Base-by-base conservation (phyloP, 306 rosid genomes). In the Inga oerstediana region DNA sequence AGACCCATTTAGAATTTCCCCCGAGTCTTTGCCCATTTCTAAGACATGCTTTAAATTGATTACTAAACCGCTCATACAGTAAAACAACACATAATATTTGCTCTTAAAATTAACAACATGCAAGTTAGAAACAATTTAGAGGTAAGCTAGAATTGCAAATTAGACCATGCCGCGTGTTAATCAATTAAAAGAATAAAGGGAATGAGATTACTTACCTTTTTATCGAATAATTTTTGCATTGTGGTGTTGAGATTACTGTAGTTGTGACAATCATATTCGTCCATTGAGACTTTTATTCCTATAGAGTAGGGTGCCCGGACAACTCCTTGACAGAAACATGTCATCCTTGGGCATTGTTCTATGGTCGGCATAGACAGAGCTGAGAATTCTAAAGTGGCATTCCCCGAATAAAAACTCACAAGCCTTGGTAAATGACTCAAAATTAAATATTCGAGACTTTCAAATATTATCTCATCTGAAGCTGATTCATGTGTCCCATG, bases 401-500 rank as follows among this genome's bases (percentile, higher is more conserved):
- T 64, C 20, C 70, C 70, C 14, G 39, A 27, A 6, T 64, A 64
- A 30, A 64, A 64, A 27, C 70, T 64, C 8, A 14, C 41, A 4
- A 62, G 17, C 7, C 68, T 62, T 3, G 68, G 17, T 27, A 62
- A 11, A 11, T 12, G 37, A 62, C 41, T 4, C 15, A 64, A 30
- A 15, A 0, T 1, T 11, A 27, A 6, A 3, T 2, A 15, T 15
- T 4, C 1, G 0, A 64, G 70, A 20, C 14, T 27, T 13, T 13
- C 41, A 30, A 64, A 64, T 30, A 64, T 30, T 27, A 64, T 64
- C 41, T 64, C 41, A 64, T 64, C 56, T 8, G 16, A 27, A 52
- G 49, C 14, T 64, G 70, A 64, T 54, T 67, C 77, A 16, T 76
- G 58, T 27, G 19, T 44, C 71, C 67, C 85, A 1, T 67, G 6